Percentiles rank a stretch among this genome's conserved stretches.
Evolutionary conservation across 768 basidiomycete genomes (phyloP).

Genomic region (Hericium erinaceus): DNA sequence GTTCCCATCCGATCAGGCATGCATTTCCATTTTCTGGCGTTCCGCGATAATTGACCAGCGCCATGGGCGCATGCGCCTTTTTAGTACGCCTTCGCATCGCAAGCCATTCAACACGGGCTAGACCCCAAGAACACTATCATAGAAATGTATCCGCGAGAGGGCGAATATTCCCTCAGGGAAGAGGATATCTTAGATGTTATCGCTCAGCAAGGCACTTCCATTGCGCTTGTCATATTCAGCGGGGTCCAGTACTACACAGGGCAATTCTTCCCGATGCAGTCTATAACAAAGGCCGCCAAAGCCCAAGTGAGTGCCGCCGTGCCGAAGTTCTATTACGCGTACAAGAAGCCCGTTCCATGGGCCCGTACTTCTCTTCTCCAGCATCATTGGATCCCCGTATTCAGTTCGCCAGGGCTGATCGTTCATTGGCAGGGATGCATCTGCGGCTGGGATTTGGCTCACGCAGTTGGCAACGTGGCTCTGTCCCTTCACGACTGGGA

Average conservation of each 20-base stretch:
- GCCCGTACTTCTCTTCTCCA: slow-evolving; percentile 6
- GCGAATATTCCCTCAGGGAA: slow-evolving; percentile 79
- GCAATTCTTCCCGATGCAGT: slow-evolving; percentile 84
- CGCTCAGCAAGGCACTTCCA: slow-evolving; percentile 58
- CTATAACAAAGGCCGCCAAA: slow-evolving; percentile 77
- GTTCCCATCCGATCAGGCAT: slow-evolving; percentile 93
- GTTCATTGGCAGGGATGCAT: slow-evolving; percentile 65
- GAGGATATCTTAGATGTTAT: slow-evolving; percentile 80
- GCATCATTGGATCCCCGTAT: slow-evolving; percentile 7
- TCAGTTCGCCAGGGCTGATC: slow-evolving; percentile 10
- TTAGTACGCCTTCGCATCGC: slow-evolving; percentile 96
- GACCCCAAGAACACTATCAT: slow-evolving; percentile 67
- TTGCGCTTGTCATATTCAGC: slow-evolving; percentile 87
- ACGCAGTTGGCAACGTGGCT: slow-evolving; percentile 91
- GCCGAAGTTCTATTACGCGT: neutral
- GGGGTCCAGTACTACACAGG: slow-evolving; percentile 98
- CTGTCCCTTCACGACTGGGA: slow-evolving; percentile 85
- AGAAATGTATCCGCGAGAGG: slow-evolving; percentile 68
- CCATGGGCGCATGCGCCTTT: neutral
- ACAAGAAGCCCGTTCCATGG: neutral
- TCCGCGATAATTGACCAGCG: neutral
- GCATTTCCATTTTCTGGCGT: slow-evolving; percentile 16
- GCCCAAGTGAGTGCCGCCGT: slow-evolving; percentile 47
- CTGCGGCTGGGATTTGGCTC: slow-evolving; percentile 95
- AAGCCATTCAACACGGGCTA: slow-evolving; percentile 70